A percentile compares a stretch with the other conserved stretches of the same genome.
Conservation (phyloP, 495 filamentous ascomycete species). For the Neurospora cerealis region DNA sequence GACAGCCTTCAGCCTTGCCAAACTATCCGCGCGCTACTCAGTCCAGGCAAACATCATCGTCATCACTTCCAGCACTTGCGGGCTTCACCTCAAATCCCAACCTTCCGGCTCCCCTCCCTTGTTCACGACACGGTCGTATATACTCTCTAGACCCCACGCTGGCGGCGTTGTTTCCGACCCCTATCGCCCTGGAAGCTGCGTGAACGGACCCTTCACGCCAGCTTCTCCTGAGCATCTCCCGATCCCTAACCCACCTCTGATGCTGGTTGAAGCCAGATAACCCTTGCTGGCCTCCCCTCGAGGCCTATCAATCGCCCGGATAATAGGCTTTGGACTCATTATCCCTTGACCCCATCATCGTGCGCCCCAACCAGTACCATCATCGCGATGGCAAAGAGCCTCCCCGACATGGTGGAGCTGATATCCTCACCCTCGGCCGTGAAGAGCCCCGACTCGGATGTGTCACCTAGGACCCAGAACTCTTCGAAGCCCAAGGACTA, state of each 20-base stretch:
- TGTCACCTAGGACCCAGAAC: conserved; percentile 29
- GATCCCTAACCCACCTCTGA: conserved; percentile 16
- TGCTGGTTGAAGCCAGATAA: conserved; percentile 30
- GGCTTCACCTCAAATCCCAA: not conserved
- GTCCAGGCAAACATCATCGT: not conserved
- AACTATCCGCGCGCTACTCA: not conserved
- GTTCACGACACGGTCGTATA: not conserved
- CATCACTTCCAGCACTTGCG: not conserved
- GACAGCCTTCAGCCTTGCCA: not conserved
- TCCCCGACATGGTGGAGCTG: conserved; percentile 19
- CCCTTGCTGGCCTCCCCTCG: conserved; percentile 37
- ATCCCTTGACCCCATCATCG: not conserved
- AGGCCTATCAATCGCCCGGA: conserved; percentile 34
- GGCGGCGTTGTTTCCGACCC: not conserved
- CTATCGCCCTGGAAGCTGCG: not conserved
- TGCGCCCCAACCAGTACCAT: not conserved
- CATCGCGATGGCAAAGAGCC: conserved; percentile 20
- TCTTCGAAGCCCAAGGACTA: conserved; percentile 23
- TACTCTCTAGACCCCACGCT: not conserved
- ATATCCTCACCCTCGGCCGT: conserved; percentile 12
- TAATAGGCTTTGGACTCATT: conserved; percentile 14
- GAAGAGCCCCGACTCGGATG: conserved; percentile 29
- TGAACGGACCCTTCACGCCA: not conserved
- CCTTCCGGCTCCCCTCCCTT: not conserved
- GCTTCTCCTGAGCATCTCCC: not conserved